Evolutionary conservation across 1,284 basidiomycete species (phyloP).

Genomic region (Pascua sp.): DNA sequence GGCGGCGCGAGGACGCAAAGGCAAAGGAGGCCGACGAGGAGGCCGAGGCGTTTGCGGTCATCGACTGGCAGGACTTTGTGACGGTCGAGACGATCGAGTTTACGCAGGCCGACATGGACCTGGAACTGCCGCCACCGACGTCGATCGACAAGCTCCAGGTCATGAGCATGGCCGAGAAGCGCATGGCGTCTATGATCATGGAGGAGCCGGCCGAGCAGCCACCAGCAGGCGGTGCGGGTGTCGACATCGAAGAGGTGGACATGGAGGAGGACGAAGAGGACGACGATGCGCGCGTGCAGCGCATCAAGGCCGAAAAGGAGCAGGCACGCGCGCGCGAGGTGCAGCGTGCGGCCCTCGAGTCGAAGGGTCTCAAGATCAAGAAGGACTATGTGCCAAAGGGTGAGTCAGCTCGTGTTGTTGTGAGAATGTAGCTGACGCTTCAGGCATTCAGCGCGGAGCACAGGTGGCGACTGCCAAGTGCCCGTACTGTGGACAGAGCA

Average conservation of each 20-base stretch:
- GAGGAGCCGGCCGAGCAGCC: slow-evolving; percentile 83
- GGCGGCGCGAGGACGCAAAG: slow-evolving; percentile 78
- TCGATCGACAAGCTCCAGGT: slow-evolving; percentile 90
- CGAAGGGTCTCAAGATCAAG: slow-evolving; percentile 89
- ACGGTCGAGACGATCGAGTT: slow-evolving; percentile 99
- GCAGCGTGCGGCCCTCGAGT: slow-evolving; percentile 70
- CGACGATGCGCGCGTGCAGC: slow-evolving; percentile 62
- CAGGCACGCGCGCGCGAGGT: slow-evolving; percentile 67
- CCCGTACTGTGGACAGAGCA: slow-evolving; percentile 88
- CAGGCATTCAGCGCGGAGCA: slow-evolving; percentile 58
- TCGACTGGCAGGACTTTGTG: slow-evolving; percentile 99
- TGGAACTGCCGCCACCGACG: slow-evolving; percentile 92
- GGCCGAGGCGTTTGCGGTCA: slow-evolving; percentile 75
- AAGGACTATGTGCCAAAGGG: slow-evolving; percentile 94
- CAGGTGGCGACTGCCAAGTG: slow-evolving; percentile 77
- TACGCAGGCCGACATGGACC: slow-evolving; percentile 82
- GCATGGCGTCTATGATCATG: slow-evolving; percentile 98
- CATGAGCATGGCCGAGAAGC: slow-evolving; percentile 95
- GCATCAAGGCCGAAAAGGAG: slow-evolving; percentile 70
- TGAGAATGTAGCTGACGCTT: slow-evolving; percentile 31
- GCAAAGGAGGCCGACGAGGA: slow-evolving; percentile 79
- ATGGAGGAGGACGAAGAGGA: slow-evolving; percentile 51
- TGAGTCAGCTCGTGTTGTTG: slow-evolving; percentile 51
- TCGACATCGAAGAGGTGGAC: slow-evolving; percentile 58
- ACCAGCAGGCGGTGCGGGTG: slow-evolving; percentile 59